These are phyloP conservation scores for Penicillium soppii DNA, from an alignment of 495 filamentous ascomycete genomes.

Conservation along the genomic window DNA sequence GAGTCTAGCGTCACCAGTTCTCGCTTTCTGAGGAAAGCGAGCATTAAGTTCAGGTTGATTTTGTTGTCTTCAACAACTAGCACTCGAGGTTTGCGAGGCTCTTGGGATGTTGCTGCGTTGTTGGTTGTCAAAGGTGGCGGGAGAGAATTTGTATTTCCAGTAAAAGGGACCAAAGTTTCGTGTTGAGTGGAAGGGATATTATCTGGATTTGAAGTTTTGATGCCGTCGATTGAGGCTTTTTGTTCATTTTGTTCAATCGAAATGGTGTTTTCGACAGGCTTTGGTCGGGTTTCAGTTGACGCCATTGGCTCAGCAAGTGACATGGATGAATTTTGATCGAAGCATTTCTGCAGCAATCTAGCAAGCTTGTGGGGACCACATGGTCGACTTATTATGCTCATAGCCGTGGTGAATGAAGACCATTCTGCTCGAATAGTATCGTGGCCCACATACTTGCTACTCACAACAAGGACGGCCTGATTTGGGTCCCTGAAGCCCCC, in stretches of 20 bases:
- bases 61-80: constrained; percentile 72
- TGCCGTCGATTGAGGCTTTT: too few species aligned
- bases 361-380: constrained; percentile 63
- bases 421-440: constrained; percentile 15
- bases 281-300: neutral
- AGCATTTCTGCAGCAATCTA: constrained; percentile 42
- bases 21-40: constrained; percentile 55
- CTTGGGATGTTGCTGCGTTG: neutral
- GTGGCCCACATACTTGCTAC: constrained; percentile 27
- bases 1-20: constrained; percentile 35
- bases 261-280: neutral
- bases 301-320: neutral
- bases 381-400: constrained; percentile 47
- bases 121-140: neutral
- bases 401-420: constrained; percentile 17
- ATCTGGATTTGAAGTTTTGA: too few species aligned
- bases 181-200: too few species aligned
- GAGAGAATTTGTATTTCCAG: neutral
- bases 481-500: neutral
- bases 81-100: constrained; percentile 28
- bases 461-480: constrained; percentile 28
- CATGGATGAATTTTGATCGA: constrained; percentile 9
- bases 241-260: too few species aligned
- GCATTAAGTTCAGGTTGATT: constrained; percentile 66
- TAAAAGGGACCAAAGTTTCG: too few species aligned